A percentile compares a stretch with the other conserved stretches of the same genome.
These are phyloP conservation scores for Yamadazyma dushanensis DNA, from an alignment of 1,139 yeast genomes.

Conservation along the genomic window DNA sequence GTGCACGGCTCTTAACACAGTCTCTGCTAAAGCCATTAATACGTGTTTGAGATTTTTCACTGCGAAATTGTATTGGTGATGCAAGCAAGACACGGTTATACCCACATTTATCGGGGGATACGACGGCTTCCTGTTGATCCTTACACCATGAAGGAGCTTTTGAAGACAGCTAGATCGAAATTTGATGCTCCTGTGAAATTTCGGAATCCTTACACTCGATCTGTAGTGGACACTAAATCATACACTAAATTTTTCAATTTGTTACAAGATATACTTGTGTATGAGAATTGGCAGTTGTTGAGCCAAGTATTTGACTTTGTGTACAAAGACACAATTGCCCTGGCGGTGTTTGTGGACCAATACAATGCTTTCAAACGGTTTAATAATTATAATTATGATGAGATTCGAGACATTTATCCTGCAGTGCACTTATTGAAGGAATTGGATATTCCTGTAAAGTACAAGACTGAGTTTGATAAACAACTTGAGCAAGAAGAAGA, in stretches of 20 bases:
- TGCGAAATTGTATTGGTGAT: neutral
- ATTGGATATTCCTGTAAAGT: constrained; percentile 20
- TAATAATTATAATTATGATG: constrained; percentile 19
- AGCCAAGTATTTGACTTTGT: constrained; percentile 27
- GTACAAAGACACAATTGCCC: constrained; percentile 21
- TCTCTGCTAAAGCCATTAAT: constrained; percentile 61
- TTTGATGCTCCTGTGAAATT: constrained; percentile 11
- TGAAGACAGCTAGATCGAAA: constrained; percentile 6
- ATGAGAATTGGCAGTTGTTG: constrained; percentile 29
- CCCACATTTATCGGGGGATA: constrained; percentile 17
- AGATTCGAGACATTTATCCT: constrained; percentile 34
- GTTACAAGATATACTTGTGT: constrained; percentile 27
- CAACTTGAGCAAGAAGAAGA: constrained; percentile 15
- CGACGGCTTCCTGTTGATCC: constrained; percentile 29
- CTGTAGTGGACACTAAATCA: constrained; percentile 13
- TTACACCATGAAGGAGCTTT: constrained; percentile 11
- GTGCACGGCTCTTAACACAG: constrained; percentile 51
- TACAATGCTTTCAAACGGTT: constrained; percentile 24
- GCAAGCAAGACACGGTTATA: constrained; percentile 6
- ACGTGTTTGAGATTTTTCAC: constrained; percentile 2
- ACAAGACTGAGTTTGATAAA: constrained; percentile 13
- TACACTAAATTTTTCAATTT: constrained; percentile 14
- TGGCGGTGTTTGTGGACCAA: constrained; percentile 12
- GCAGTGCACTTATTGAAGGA: constrained; percentile 35
- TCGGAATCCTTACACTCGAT: constrained; percentile 1